These are phyloP conservation scores for Rhodotorula sphaerocarpa DNA, from an alignment of 768 basidiomycete species.

Conservation along the genomic window DNA sequence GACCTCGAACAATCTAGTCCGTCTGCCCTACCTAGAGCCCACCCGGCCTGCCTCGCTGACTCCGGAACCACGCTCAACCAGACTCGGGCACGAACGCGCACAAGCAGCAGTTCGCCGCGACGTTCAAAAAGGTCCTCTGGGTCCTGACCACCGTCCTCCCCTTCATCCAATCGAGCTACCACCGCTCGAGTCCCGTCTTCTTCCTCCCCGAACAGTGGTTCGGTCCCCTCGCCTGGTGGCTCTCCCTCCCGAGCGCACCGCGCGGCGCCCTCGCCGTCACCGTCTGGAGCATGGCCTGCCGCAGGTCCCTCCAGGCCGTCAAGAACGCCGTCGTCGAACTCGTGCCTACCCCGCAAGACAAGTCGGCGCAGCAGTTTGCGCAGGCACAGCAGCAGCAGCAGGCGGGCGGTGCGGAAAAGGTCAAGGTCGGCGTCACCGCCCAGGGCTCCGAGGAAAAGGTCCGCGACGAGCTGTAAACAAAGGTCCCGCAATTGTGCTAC, in stretches of 20 bases:
- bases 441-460: slow-evolving; percentile 19
- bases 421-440: slow-evolving; percentile 11
- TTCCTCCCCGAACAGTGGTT: slow-evolving; percentile 87
- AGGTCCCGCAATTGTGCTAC: no score
- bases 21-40: neutral
- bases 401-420: neutral
- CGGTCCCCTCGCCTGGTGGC: slow-evolving; percentile 76
- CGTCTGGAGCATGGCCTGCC: slow-evolving; percentile 92
- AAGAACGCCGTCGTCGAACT: slow-evolving; percentile 66
- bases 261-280: slow-evolving; percentile 83
- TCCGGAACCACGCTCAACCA: slow-evolving; percentile 42
- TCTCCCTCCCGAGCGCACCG: slow-evolving; percentile 85
- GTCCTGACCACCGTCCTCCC: slow-evolving; percentile 77
- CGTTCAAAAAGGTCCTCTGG: slow-evolving; percentile 71
- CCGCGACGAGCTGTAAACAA: slow-evolving; percentile 18
- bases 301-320: slow-evolving; percentile 67
- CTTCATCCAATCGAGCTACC: slow-evolving; percentile 81
- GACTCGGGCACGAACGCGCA: slow-evolving; percentile 59
- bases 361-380: slow-evolving; percentile 22
- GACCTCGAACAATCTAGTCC: slow-evolving; percentile 86
- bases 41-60: neutral
- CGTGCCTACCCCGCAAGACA: slow-evolving; percentile 20
- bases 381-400: neutral
- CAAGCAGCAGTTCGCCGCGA: slow-evolving; percentile 58
- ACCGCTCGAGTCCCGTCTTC: slow-evolving; percentile 80